Evolutionary conservation across 495 filamentous ascomycete species (phyloP).

Genomic region (Emericellopsis terricola): DNA sequence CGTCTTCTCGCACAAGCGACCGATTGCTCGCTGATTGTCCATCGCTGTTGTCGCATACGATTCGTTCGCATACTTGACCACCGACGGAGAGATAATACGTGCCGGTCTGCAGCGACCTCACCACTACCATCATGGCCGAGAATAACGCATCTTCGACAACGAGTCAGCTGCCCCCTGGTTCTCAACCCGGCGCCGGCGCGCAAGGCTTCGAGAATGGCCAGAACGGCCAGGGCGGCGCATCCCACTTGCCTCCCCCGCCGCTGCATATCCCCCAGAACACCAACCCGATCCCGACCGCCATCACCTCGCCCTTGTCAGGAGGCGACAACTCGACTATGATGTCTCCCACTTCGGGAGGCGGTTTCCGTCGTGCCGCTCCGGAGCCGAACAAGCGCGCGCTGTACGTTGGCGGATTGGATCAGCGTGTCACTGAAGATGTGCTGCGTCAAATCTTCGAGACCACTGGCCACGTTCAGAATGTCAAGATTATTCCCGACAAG

Average conservation of each 20-base stretch:
- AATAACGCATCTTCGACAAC: conserved; percentile 34
- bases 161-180: conserved; percentile 43
- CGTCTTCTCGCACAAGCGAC: too few relatives aligned
- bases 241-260: conserved; percentile 88
- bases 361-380: conserved; percentile 81
- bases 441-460: conserved; percentile 98
- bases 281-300: conserved; percentile 86
- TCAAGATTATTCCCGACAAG: conserved; percentile 99
- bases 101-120: not conserved
- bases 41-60: too few relatives aligned
- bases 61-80: too few relatives aligned
- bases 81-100: too few relatives aligned
- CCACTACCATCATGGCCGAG: conserved; percentile 42
- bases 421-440: conserved; percentile 89
- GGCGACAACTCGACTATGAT: conserved; percentile 47
- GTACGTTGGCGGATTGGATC: conserved; percentile 91
- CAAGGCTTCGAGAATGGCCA: conserved; percentile 55
- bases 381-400: conserved; percentile 97
- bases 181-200: conserved; percentile 47
- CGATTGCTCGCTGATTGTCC: too few relatives aligned
- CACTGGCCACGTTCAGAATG: conserved; percentile 90
- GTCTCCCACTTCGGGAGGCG: conserved; percentile 63
- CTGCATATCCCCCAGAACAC: conserved; percentile 93
- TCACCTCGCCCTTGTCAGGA: conserved; percentile 69
- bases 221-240: conserved; percentile 45